phyloP scores from a whole-genome alignment of 768 basidiomycete genomes.

The Cystofilobasidium macerans region DNA sequence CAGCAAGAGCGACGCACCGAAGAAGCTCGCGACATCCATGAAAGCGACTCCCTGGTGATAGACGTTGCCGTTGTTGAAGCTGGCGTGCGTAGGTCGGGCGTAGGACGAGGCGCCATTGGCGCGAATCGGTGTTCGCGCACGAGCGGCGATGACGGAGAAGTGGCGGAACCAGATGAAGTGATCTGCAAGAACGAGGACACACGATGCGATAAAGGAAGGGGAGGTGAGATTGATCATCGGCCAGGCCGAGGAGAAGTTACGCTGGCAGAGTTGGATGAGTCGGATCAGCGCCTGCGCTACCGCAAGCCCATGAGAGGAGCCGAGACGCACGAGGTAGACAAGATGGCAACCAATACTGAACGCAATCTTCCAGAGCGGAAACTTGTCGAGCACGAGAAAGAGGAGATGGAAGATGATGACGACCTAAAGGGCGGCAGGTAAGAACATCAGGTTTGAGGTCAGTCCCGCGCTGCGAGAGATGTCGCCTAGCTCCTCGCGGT shows the following conservation, averaged over 20 bases:
- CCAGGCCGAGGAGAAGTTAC: slow-evolving; percentile 83
- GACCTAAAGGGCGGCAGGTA: slow-evolving; percentile 43
- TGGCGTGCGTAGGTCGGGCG: slow-evolving; percentile 23
- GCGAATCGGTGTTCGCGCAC: slow-evolving; percentile 27
- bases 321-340: slow-evolving; percentile 54
- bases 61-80: slow-evolving; percentile 4
- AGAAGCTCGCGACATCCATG: slow-evolving; percentile 46
- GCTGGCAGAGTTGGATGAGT: neutral
- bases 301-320: neutral
- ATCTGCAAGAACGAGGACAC: slow-evolving; percentile 69
- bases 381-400: slow-evolving; percentile 65
- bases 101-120: slow-evolving; percentile 9
- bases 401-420: slow-evolving; percentile 67
- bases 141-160: slow-evolving; percentile 49
- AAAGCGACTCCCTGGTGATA: slow-evolving; percentile 31
- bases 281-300: no score
- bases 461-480: no score
- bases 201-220: slow-evolving; percentile 69
- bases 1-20: slow-evolving; percentile 31
- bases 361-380: slow-evolving; percentile 60
- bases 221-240: slow-evolving; percentile 87
- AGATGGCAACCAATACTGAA: slow-evolving; percentile 78
- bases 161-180: slow-evolving; percentile 97
- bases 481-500: no score
- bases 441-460: slow-evolving; percentile 12